Conservation (phyloP, 2,329 filamentous ascomycete species). For the Epichloe gansuensis region DNA sequence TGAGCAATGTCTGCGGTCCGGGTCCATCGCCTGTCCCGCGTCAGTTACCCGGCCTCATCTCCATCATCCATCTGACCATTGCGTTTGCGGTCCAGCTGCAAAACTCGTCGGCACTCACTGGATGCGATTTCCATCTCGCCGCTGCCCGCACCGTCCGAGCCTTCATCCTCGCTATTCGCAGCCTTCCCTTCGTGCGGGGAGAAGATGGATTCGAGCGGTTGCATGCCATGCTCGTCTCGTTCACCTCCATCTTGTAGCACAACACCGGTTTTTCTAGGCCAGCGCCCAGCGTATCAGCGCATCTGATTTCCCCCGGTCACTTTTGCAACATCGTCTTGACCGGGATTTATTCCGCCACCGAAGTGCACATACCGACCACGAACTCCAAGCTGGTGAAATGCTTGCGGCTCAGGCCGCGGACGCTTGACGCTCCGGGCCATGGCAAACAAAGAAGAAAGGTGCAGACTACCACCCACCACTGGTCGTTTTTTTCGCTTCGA, state of each 20-base stretch:
- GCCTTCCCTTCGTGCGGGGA: slow-evolving; percentile 62
- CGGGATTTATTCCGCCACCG: background rate
- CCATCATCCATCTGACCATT: background rate
- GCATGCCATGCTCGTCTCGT: slow-evolving; percentile 86
- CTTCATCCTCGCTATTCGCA: slow-evolving; percentile 15
- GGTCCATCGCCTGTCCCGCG: slow-evolving; percentile 34
- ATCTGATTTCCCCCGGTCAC: background rate
- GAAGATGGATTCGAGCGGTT: slow-evolving; percentile 76
- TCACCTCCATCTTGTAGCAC: slow-evolving; percentile 64
- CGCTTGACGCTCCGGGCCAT: slow-evolving; percentile 24
- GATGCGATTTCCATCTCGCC: slow-evolving; percentile 42
- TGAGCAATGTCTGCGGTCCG: slow-evolving; percentile 41
- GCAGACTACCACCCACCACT: background rate
- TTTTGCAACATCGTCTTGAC: background rate
- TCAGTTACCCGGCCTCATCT: background rate
- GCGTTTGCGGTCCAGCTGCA: background rate
- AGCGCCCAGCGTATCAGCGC: slow-evolving; percentile 1
- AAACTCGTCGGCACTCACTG: slow-evolving; percentile 23
- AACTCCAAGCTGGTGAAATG: slow-evolving; percentile 22
- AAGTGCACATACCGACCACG: slow-evolving; percentile 24
- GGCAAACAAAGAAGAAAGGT: background rate
- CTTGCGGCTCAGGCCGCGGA: slow-evolving; percentile 17
- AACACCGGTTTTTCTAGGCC: slow-evolving; percentile 73
- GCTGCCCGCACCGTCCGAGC: slow-evolving; percentile 21
- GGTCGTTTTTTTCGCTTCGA: no score